A percentile compares a stretch with the other conserved stretches of the same genome.
Evolutionary conservation across 129 eudicot genomes (phyloP).

Genomic region (Centrapalus pauciflorus): DNA sequence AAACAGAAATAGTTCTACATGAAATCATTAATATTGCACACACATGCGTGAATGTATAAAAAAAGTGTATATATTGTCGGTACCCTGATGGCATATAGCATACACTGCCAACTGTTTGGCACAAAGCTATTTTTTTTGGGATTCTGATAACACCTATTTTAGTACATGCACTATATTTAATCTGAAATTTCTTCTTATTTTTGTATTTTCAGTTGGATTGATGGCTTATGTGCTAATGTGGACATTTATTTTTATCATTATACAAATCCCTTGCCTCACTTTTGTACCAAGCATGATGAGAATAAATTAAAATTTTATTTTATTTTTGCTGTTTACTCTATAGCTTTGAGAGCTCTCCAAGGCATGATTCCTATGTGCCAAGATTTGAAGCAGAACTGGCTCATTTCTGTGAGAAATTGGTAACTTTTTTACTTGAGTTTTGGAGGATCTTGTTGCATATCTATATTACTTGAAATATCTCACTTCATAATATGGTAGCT

Average conservation of each 20-base stretch:
- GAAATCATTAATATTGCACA: too few species aligned
- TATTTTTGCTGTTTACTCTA: slow-evolving; percentile 16
- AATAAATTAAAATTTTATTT: neutral
- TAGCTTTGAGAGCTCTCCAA: slow-evolving; percentile 94
- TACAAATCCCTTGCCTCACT: neutral
- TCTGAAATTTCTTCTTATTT: neutral
- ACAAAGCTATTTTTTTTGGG: neutral
- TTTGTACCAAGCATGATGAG: neutral
- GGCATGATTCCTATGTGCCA: slow-evolving; percentile 90
- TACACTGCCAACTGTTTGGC: too few species aligned
- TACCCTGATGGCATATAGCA: neutral
- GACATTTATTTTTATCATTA: neutral
- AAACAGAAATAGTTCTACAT: too few species aligned
- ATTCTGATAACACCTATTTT: neutral
- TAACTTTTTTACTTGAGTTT: slow-evolving; percentile 9
- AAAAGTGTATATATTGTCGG: too few species aligned
- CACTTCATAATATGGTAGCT: neutral
- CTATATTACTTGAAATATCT: neutral
- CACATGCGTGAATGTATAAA: neutral
- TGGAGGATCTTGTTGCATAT: neutral
- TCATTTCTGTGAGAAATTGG: slow-evolving; percentile 95
- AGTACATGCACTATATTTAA: neutral
- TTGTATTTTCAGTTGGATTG: neutral
- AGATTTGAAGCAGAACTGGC: slow-evolving; percentile 96
- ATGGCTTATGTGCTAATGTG: neutral